phyloP scores from a whole-genome alignment of 192 early-diverging fungal species.

The Coemansia sp. region DNA sequence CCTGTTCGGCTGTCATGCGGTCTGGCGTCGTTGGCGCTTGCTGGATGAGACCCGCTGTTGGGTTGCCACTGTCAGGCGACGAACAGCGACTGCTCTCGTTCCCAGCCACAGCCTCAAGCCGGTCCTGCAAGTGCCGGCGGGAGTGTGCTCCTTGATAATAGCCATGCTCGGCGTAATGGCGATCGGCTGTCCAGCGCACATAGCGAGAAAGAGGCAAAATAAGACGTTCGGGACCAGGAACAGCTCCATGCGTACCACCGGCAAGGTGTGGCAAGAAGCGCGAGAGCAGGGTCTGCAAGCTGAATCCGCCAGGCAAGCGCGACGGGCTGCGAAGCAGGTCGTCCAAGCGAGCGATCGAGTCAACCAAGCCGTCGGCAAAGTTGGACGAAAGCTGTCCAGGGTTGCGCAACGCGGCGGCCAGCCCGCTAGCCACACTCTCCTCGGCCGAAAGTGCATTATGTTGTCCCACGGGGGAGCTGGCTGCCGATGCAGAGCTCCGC shows the following conservation, averaged over 20 bases:
- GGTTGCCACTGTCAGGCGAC: constrained; percentile 7
- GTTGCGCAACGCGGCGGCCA: constrained; percentile 12
- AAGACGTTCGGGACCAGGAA: constrained; percentile 37
- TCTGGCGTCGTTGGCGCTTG: not conserved
- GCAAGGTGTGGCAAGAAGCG: constrained; percentile 42
- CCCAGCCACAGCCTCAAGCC: not conserved
- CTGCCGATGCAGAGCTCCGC: not conserved
- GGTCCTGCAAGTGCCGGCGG: constrained; percentile 2
- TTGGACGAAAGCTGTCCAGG: constrained; percentile 25
- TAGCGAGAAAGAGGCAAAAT: constrained; percentile 39
- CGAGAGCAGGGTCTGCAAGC: constrained; percentile 40
- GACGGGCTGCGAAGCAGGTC: constrained; percentile 29
- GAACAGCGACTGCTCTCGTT: constrained; percentile 15
- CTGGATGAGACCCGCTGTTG: not conserved
- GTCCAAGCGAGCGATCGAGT: constrained; percentile 40
- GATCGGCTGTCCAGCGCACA: constrained; percentile 30
- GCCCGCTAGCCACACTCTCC: not conserved
- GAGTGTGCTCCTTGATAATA: constrained; percentile 9
- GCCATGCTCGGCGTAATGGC: constrained; percentile 13
- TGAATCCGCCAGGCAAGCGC: constrained; percentile 35
- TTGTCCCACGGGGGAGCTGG: not conserved
- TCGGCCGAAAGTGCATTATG: not conserved
- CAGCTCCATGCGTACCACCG: constrained; percentile 12
- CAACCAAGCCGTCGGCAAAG: constrained; percentile 29
- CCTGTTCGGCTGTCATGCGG: constrained; percentile 14